Conservation (phyloP, 768 basidiomycete species). For the Leccinum disarticulatum region DNA sequence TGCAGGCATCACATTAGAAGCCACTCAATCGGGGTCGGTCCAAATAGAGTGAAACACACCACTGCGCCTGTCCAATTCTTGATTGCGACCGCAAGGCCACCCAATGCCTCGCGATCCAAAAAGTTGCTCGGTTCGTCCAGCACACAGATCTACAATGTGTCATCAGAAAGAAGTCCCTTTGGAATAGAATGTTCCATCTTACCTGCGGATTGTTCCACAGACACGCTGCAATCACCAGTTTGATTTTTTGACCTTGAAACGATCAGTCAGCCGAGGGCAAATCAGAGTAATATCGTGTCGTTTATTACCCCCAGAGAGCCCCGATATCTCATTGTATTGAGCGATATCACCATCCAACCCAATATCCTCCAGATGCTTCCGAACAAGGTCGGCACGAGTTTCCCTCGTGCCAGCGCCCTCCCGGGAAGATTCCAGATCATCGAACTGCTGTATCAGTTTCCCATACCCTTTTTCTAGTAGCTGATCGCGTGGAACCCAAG, state of each 20-base stretch:
- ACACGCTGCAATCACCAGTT: conserved; percentile 91
- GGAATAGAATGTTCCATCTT: not conserved
- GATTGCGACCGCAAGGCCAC: conserved; percentile 93
- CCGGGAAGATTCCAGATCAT: conserved; percentile 92
- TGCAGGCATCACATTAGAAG: conserved; percentile 30
- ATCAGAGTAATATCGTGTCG: conserved; percentile 9
- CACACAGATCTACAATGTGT: conserved; percentile 55
- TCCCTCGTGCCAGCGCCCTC: conserved; percentile 94
- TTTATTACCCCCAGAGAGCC: conserved; percentile 81
- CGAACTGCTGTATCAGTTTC: conserved; percentile 91
- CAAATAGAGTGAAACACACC: conserved; percentile 38
- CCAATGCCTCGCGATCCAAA: conserved; percentile 93
- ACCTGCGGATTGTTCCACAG: conserved; percentile 94
- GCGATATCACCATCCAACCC: conserved; percentile 97
- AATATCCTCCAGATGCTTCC: conserved; percentile 93
- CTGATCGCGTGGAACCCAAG: conserved; percentile 89
- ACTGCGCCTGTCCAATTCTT: conserved; percentile 93
- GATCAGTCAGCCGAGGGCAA: conserved; percentile 11
- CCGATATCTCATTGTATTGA: conserved; percentile 95
- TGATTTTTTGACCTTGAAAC: conserved; percentile 88
- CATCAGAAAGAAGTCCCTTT: conserved; percentile 6
- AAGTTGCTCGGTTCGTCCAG: conserved; percentile 96
- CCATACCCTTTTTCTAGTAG: conserved; percentile 83
- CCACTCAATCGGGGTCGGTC: conserved; percentile 12
- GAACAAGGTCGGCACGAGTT: conserved; percentile 74